phyloP scores from a whole-genome alignment of 2,329 filamentous ascomycete genomes.

The Ceratocystis harringtonii region DNA sequence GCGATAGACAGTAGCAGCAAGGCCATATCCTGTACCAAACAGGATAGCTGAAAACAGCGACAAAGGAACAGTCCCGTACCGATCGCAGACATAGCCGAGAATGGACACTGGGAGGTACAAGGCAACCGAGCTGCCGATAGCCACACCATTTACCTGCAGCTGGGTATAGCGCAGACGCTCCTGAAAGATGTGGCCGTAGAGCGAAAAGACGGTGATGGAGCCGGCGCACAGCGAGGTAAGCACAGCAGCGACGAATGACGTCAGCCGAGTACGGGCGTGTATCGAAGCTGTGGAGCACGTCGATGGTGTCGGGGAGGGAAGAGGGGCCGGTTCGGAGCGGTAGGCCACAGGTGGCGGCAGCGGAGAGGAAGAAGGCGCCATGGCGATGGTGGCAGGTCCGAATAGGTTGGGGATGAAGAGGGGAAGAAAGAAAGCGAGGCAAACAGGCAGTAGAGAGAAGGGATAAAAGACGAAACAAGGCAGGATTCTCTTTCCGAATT shows the following conservation, averaged over 20 bases:
- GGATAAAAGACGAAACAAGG: not conserved
- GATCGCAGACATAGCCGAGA: constrained; percentile 84
- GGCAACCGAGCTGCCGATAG: constrained; percentile 71
- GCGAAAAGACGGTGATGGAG: constrained; percentile 81
- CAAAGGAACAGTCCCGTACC: constrained; percentile 63
- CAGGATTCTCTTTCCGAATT: not conserved
- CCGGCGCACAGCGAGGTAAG: constrained; percentile 61
- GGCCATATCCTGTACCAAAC: constrained; percentile 67
- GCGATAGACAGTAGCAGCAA: constrained; percentile 65
- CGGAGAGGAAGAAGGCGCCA: not conserved
- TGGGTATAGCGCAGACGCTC: constrained; percentile 76
- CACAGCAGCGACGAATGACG: constrained; percentile 39
- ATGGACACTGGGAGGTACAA: constrained; percentile 86
- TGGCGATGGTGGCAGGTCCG: not conserved
- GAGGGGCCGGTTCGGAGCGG: not conserved
- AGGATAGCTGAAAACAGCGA: constrained; percentile 56
- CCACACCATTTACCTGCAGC: constrained; percentile 78
- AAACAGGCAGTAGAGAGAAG: not conserved
- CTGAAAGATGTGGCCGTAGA: constrained; percentile 86
- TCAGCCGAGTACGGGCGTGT: constrained; percentile 7
- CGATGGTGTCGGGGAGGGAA: constrained; percentile 6
- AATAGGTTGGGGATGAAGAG: not conserved
- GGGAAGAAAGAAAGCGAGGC: not conserved
- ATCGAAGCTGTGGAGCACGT: not conserved
- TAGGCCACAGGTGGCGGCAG: not conserved